These are phyloP conservation scores for Ustilago shanxiensis DNA, from an alignment of 1,284 basidiomycete genomes.

Conservation along the genomic window DNA sequence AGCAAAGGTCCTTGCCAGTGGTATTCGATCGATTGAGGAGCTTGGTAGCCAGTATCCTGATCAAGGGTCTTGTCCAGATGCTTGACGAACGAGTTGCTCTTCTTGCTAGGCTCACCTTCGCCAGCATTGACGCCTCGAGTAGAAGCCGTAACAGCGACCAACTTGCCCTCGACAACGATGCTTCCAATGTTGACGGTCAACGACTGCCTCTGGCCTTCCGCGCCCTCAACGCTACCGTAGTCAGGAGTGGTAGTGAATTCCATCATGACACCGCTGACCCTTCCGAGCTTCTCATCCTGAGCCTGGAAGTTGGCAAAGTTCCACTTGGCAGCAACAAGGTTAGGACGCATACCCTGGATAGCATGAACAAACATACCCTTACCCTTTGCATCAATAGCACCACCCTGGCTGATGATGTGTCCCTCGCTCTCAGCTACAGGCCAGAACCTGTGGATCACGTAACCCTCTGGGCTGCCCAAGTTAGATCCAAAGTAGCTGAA, in stretches of 20 bases:
- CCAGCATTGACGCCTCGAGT: slow-evolving; percentile 67
- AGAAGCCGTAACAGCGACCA: slow-evolving; percentile 76
- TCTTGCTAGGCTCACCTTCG: slow-evolving; percentile 71
- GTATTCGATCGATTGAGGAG: slow-evolving; percentile 80
- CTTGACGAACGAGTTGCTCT: slow-evolving; percentile 77
- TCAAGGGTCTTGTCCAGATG: slow-evolving; percentile 77
- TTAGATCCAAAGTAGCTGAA: slow-evolving; percentile 85
- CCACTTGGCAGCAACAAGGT: slow-evolving; percentile 92
- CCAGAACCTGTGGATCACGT: slow-evolving; percentile 68
- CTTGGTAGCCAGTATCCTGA: slow-evolving; percentile 84
- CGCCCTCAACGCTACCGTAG: slow-evolving; percentile 55
- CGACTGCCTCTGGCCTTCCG: slow-evolving; percentile 33
- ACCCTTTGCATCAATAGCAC: slow-evolving; percentile 77
- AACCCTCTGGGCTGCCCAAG: slow-evolving; percentile 52
- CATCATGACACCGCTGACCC: slow-evolving; percentile 86
- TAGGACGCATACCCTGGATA: slow-evolving; percentile 97
- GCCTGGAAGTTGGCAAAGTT: slow-evolving; percentile 91
- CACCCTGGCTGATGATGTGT: slow-evolving; percentile 80
- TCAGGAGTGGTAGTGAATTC: slow-evolving; percentile 83
- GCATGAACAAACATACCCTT: slow-evolving; percentile 95
- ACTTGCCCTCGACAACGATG: slow-evolving; percentile 82
- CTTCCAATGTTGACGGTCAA: slow-evolving; percentile 82
- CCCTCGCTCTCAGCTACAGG: slow-evolving; percentile 75
- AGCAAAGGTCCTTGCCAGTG: slow-evolving; percentile 83
- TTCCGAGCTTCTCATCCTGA: slow-evolving; percentile 72